Evolutionary conservation across 306 rosid genomes (phyloP).

Genomic region (Cucumis sativus): Cucumber_9930_V3 NC_026656.2:21741001-21741500

Average conservation of each 20-base stretch:
- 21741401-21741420: constrained; percentile 47
- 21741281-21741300: neutral
- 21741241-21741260: neutral
- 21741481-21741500: constrained; percentile 47
- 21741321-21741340: neutral
- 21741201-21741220: constrained; percentile 24
- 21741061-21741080: neutral
- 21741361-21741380: constrained; percentile 67
- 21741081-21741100: neutral
- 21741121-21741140: constrained; percentile 32
- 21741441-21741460: constrained; percentile 44
- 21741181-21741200: constrained; percentile 98
- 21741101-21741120: neutral
- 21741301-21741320: neutral
- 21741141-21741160: constrained; percentile 88
- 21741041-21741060: constrained; percentile 8
- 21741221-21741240: neutral
- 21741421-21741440: constrained; percentile 64
- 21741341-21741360: constrained; percentile 80
- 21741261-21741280: neutral
- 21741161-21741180: constrained; percentile 90
- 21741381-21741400: constrained; percentile 53
- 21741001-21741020: neutral
- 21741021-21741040: neutral
- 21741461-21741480: constrained; percentile 70